Evolutionary conservation across 345 rosid species (phyloP).

Genomic region (Salix caprea): DNA sequence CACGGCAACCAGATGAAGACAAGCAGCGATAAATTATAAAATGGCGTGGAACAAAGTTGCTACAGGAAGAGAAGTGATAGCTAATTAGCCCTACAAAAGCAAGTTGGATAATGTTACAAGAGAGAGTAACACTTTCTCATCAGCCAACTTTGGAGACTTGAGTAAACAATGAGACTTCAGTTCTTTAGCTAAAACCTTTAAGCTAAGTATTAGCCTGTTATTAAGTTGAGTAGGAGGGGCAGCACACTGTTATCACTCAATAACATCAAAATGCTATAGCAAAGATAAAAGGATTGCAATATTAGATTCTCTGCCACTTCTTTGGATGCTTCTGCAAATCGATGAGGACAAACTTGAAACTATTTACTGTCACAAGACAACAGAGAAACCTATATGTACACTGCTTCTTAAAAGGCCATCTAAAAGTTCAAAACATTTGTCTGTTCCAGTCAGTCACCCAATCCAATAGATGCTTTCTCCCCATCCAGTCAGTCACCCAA

Average conservation of each 20-base stretch:
- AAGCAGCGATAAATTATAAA: not conserved
- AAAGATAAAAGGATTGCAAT: not conserved
- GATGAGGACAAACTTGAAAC: not conserved
- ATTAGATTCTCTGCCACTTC: not conserved
- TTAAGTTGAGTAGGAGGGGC: not conserved
- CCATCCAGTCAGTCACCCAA: not conserved
- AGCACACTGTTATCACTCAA: not conserved
- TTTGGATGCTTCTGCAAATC: not conserved
- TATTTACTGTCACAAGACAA: not conserved
- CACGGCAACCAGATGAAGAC: not conserved
- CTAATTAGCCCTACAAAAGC: not conserved
- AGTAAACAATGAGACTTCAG: not conserved
- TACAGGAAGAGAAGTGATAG: not conserved
- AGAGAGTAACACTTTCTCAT: not conserved
- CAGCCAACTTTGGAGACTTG: not conserved
- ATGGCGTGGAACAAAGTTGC: not conserved
- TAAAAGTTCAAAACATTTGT: not conserved
- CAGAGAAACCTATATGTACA: not conserved
- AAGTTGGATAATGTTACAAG: not conserved
- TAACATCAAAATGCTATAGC: not conserved
- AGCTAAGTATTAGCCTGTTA: not conserved
- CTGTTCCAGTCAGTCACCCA: not conserved
- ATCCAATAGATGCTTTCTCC: not conserved
- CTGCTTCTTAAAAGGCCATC: not conserved
- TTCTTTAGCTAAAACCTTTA: not conserved